phyloP scores from a whole-genome alignment of 208 protist species.

The Naegleria gruberi region DNA sequence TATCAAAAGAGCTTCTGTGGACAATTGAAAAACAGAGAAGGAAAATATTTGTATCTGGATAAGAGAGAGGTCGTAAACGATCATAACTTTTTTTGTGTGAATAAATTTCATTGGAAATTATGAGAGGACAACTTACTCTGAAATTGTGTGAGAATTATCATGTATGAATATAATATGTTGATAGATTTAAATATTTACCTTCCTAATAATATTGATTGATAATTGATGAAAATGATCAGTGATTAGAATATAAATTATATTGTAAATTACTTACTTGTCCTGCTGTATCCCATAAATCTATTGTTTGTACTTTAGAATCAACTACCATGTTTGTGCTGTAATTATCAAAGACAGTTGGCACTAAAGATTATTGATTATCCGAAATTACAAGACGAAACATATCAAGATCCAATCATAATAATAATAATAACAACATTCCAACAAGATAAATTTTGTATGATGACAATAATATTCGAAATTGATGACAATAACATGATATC shows the following conservation, averaged over 20 bases:
- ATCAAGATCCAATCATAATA: too few species aligned
- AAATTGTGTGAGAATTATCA: too few species aligned
- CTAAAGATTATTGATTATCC: neutral
- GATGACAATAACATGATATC: neutral
- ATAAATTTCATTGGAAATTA: neutral
- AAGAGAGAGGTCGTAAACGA: slow-evolving; percentile 70
- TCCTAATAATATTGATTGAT: neutral
- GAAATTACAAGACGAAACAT: too few species aligned
- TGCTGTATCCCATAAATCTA: slow-evolving; percentile 59
- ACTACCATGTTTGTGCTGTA: slow-evolving; percentile 65
- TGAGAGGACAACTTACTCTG: too few species aligned
- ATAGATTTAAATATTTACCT: neutral
- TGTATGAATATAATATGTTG: neutral
- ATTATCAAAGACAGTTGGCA: slow-evolving; percentile 71
- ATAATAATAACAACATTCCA: too few species aligned
- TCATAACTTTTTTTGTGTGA: slow-evolving; percentile 75
- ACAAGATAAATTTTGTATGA: neutral
- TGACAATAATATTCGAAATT: neutral
- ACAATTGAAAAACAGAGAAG: neutral
- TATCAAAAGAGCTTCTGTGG: neutral
- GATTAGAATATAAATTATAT: neutral
- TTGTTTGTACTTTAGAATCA: slow-evolving; percentile 43
- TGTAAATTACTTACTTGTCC: slow-evolving; percentile 37
- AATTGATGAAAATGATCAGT: neutral
- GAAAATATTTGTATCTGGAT: slow-evolving; percentile 41